These are phyloP conservation scores for Nowakowskiella sp. DNA, from an alignment of 192 early-diverging fungal species.

Conservation along the genomic window DNA sequence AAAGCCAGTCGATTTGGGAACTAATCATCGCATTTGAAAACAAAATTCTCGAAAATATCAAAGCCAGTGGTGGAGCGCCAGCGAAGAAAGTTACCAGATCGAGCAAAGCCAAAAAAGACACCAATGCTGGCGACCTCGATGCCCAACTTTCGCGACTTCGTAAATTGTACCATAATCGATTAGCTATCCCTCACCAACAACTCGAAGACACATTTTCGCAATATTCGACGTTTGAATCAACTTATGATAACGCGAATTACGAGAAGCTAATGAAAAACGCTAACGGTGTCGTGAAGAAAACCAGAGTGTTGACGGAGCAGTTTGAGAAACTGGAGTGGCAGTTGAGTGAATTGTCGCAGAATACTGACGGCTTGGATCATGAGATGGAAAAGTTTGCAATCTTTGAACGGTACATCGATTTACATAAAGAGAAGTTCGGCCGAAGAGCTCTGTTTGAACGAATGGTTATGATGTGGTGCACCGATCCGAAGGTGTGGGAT, in stretches of 20 bases:
- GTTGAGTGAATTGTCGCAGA: not conserved
- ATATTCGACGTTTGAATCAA: constrained; percentile 57
- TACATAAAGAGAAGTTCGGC: constrained; percentile 36
- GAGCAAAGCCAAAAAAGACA: not conserved
- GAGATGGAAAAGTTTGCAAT: constrained; percentile 18
- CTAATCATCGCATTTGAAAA: not conserved
- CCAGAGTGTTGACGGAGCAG: constrained; percentile 29
- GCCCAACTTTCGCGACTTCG: constrained; percentile 33
- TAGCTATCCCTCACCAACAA: constrained; percentile 22
- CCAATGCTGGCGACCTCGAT: not conserved
- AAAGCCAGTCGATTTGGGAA: too few relatives aligned
- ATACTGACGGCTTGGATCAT: not conserved
- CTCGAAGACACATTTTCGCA: constrained; percentile 52
- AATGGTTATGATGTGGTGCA: constrained; percentile 51
- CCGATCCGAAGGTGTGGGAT: constrained; percentile 57
- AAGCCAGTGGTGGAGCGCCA: too few relatives aligned
- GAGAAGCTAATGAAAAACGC: constrained; percentile 42
- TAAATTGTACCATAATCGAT: constrained; percentile 16
- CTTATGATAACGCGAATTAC: constrained; percentile 42
- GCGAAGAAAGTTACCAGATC: too few relatives aligned
- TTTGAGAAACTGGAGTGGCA: constrained; percentile 29
- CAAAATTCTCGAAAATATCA: not conserved
- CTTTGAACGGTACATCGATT: constrained; percentile 50
- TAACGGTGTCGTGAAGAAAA: constrained; percentile 33
- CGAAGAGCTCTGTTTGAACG: constrained; percentile 57